Evolutionary conservation across 495 filamentous ascomycete genomes (phyloP).

Genomic region (Penicillium odoratum): DNA sequence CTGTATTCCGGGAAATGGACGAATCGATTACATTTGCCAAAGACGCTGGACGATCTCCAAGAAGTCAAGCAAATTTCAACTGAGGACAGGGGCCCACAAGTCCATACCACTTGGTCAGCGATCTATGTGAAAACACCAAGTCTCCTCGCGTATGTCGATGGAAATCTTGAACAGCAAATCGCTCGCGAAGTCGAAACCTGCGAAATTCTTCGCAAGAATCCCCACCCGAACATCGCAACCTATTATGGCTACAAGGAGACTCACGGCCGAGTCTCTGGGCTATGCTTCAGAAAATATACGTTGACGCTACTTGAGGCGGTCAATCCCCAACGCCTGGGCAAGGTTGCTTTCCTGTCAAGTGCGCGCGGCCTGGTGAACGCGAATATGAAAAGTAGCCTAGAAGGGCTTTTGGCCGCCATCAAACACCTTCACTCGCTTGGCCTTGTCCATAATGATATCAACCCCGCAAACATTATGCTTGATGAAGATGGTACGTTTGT

Average conservation of each 20-base stretch:
- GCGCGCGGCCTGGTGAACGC: constrained; percentile 16
- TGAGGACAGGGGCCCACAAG: no score
- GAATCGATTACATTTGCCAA: constrained; percentile 18
- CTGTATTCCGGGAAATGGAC: constrained; percentile 26
- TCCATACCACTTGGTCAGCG: no score
- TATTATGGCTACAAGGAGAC: constrained; percentile 26
- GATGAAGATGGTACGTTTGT: constrained; percentile 32
- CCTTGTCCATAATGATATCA: constrained; percentile 42
- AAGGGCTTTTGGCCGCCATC: constrained; percentile 33
- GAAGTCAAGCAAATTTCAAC: constrained; percentile 21
- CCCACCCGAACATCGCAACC: constrained; percentile 39
- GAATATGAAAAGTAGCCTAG: constrained; percentile 20
- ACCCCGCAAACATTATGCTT: constrained; percentile 40
- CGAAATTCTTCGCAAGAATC: constrained; percentile 34
- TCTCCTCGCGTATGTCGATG: no score
- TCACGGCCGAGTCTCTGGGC: background rate
- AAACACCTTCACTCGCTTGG: constrained; percentile 38
- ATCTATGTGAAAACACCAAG: no score
- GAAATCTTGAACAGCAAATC: no score
- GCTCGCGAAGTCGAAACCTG: constrained; percentile 29
- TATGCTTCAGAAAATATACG: background rate
- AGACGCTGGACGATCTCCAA: constrained; percentile 22
- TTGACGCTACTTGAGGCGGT: constrained; percentile 28
- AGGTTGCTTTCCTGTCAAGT: constrained; percentile 23
- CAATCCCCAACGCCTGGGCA: constrained; percentile 19